Evolutionary conservation across 257 asterid species (phyloP).

Genomic region (Solanum appendiculatum): DNA sequence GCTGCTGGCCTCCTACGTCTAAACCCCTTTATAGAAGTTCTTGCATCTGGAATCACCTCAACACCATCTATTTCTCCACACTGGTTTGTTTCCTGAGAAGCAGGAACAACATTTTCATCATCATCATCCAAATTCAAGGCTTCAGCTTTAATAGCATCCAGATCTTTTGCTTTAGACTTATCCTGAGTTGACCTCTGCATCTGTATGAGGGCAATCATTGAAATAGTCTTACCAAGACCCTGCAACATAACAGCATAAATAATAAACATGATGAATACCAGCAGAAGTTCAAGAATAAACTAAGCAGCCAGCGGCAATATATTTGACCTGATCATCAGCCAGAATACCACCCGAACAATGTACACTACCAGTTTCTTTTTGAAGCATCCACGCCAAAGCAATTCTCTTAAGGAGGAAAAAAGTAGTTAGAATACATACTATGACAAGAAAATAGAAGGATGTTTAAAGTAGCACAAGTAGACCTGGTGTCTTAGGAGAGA

Average conservation of each 20-base stretch:
- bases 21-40: constrained; percentile 35
- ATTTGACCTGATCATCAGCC: constrained; percentile 96
- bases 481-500: constrained; percentile 99
- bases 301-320: background rate
- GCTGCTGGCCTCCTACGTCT: constrained; percentile 72
- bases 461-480: constrained; percentile 10
- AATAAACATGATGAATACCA: background rate
- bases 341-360: constrained; percentile 86
- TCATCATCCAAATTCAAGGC: constrained; percentile 88
- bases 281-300: background rate
- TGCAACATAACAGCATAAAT: constrained; percentile 18
- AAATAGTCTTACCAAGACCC: constrained; percentile 98
- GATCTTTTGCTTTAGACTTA: constrained; percentile 32
- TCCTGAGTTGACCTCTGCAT: constrained; percentile 50
- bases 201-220: constrained; percentile 87
- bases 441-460: constrained; percentile 12
- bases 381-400: constrained; percentile 95
- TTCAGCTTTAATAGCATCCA: constrained; percentile 33
- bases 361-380: constrained; percentile 65
- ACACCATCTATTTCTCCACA: constrained; percentile 36
- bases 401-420: constrained; percentile 52
- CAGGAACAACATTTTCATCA: constrained; percentile 37
- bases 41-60: constrained; percentile 39
- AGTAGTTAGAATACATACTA: constrained; percentile 10
- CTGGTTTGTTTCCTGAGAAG: constrained; percentile 34